phyloP scores from a whole-genome alignment of 2,329 filamentous ascomycete species.

The Metarhizium sp. region DNA sequence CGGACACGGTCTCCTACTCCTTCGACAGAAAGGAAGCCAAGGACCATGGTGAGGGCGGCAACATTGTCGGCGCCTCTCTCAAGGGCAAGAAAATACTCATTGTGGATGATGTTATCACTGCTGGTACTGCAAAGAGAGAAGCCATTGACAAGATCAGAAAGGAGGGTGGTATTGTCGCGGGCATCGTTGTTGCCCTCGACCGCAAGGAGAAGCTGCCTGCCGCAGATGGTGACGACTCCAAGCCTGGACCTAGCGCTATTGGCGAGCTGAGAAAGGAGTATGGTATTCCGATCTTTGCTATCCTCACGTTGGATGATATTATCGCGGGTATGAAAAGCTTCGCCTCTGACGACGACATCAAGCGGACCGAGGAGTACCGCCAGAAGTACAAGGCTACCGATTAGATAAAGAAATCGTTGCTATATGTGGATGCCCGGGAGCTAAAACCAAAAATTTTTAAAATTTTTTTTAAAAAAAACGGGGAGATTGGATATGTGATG shows the following conservation, averaged over 20 bases:
- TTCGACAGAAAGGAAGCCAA: conserved; percentile 97
- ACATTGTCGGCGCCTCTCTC: conserved; percentile 78
- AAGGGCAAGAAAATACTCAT: conserved; percentile 81
- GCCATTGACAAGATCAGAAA: conserved; percentile 81
- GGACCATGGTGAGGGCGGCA: conserved; percentile 89
- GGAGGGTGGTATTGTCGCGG: conserved; percentile 76
- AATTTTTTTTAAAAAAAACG: too few species aligned
- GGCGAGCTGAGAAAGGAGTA: conserved; percentile 78
- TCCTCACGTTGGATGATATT: conserved; percentile 78
- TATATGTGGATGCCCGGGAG: neutral
- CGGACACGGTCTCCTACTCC: conserved; percentile 65
- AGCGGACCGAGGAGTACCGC: conserved; percentile 65
- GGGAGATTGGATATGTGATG: neutral
- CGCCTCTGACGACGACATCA: conserved; percentile 52
- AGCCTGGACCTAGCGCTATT: conserved; percentile 69
- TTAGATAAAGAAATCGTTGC: conserved; percentile 14
- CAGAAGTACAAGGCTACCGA: conserved; percentile 53
- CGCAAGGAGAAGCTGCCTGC: conserved; percentile 72
- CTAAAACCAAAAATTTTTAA: neutral
- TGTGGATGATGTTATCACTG: conserved; percentile 94
- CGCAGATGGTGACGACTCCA: conserved; percentile 55
- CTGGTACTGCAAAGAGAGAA: conserved; percentile 87
- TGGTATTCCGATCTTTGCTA: conserved; percentile 72
- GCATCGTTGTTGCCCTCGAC: conserved; percentile 83
- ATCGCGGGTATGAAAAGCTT: conserved; percentile 57